Evolutionary conservation across 768 basidiomycete species (phyloP).

Genomic region (Imleria badia): DNA sequence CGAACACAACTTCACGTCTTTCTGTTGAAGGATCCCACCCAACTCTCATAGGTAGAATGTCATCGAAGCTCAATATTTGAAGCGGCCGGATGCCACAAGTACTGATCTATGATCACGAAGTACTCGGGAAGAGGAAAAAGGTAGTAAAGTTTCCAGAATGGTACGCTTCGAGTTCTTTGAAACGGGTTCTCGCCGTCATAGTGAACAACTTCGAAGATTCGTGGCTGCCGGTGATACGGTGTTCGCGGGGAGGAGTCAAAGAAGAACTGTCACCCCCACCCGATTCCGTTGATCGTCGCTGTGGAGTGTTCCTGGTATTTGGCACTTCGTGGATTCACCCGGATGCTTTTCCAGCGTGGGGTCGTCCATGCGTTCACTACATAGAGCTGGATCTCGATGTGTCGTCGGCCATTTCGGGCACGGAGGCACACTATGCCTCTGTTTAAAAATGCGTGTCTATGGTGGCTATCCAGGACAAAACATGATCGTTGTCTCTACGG

Average conservation of each 20-base stretch:
- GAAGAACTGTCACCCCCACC: not conserved
- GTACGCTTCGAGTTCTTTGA: not conserved
- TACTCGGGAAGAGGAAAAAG: not conserved
- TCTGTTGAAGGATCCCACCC: not conserved
- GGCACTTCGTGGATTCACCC: not conserved
- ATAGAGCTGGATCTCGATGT: not conserved
- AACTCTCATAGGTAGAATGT: not conserved
- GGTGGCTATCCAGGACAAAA: not conserved
- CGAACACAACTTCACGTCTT: not conserved
- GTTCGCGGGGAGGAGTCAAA: not conserved
- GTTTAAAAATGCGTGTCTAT: not conserved
- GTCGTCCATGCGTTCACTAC: not conserved
- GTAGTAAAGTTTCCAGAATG: not conserved
- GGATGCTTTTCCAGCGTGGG: not conserved
- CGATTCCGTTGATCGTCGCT: not conserved
- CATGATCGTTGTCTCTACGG: slow-evolving; percentile 1
- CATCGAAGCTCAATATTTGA: not conserved
- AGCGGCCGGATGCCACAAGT: no score
- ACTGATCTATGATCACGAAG: no score
- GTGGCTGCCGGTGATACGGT: not conserved
- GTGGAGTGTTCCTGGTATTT: not conserved
- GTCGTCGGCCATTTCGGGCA: not conserved
- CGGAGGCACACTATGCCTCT: not conserved
- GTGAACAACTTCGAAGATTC: not conserved
- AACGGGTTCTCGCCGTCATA: not conserved